A percentile compares a stretch with the other conserved stretches of the same genome.
These are phyloP conservation scores for Crucibulum laeve DNA, from an alignment of 768 basidiomycete genomes.

Conservation along the genomic window DNA sequence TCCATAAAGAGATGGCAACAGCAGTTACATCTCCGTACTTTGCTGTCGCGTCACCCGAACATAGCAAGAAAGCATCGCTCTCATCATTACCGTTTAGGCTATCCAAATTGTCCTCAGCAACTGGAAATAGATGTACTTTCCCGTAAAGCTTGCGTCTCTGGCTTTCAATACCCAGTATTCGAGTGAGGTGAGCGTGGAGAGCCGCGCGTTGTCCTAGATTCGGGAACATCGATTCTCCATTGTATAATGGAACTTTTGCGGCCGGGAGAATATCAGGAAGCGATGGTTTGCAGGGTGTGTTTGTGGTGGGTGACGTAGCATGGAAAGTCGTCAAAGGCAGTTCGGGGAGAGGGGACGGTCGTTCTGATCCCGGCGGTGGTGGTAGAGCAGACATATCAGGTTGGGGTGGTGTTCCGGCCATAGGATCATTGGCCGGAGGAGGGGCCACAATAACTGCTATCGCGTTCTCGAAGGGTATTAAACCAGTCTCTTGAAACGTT, in stretches of 20 bases:
- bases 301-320: constrained; percentile 6
- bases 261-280: constrained; percentile 18
- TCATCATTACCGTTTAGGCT: no score
- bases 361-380: constrained; percentile 12
- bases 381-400: constrained; percentile 28
- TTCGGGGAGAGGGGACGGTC: constrained; percentile 8
- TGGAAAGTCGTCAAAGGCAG: constrained; percentile 28
- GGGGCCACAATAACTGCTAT: constrained; percentile 68
- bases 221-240: constrained; percentile 64
- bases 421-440: constrained; percentile 57
- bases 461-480: constrained; percentile 47
- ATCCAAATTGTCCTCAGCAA: constrained; percentile 36
- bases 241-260: constrained; percentile 57
- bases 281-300: constrained; percentile 3
- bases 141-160: constrained; percentile 3
- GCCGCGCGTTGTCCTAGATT: constrained; percentile 54
- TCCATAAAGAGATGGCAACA: constrained; percentile 73
- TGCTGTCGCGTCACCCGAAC: constrained; percentile 43
- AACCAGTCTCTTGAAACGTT: constrained; percentile 37
- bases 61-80: constrained; percentile 70
- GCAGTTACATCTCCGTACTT: constrained; percentile 57
- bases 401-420: constrained; percentile 37
- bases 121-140: neutral
- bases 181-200: constrained; percentile 43
- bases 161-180: constrained; percentile 43